These are phyloP conservation scores for Hericium rajendrae DNA, from an alignment of 768 basidiomycete species.

Conservation along the genomic window DNA sequence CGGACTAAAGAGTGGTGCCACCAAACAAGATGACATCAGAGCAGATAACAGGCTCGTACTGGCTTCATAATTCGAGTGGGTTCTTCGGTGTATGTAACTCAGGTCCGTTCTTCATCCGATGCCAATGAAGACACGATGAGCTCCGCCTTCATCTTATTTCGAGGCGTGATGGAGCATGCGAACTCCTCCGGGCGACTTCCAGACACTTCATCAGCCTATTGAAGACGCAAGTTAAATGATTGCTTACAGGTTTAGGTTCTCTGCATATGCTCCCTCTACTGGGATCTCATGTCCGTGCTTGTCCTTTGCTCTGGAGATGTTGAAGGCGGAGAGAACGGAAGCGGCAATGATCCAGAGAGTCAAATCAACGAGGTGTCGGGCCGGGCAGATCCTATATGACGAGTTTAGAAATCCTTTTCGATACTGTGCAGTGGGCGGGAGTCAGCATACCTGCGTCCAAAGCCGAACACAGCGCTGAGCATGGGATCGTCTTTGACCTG, in stretches of 20 bases:
- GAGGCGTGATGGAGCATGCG: constrained; percentile 3
- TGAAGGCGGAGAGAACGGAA: constrained; percentile 7
- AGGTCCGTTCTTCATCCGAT: too few relatives aligned
- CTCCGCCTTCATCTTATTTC: constrained; percentile 3
- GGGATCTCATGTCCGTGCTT: constrained; percentile 7
- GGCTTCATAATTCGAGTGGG: too few relatives aligned
- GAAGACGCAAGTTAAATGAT: neutral
- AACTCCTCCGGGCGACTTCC: constrained; percentile 3
- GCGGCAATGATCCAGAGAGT: constrained; percentile 9
- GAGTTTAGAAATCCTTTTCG: neutral
- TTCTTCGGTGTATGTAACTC: neutral
- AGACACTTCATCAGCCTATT: neutral
- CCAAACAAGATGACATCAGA: too few relatives aligned
- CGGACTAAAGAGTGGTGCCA: too few relatives aligned
- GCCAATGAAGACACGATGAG: neutral
- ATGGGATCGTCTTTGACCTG: neutral
- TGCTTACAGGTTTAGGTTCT: neutral
- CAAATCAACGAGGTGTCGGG: constrained; percentile 7
- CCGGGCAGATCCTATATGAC: neutral
- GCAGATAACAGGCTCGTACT: too few relatives aligned
- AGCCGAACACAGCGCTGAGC: neutral
- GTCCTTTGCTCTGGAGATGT: constrained; percentile 7
- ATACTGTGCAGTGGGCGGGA: neutral
- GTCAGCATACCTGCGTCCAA: neutral
- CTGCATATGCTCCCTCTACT: neutral